phyloP scores from a whole-genome alignment of 2,329 filamentous ascomycete genomes.

The Beauveria caledonica region DNA sequence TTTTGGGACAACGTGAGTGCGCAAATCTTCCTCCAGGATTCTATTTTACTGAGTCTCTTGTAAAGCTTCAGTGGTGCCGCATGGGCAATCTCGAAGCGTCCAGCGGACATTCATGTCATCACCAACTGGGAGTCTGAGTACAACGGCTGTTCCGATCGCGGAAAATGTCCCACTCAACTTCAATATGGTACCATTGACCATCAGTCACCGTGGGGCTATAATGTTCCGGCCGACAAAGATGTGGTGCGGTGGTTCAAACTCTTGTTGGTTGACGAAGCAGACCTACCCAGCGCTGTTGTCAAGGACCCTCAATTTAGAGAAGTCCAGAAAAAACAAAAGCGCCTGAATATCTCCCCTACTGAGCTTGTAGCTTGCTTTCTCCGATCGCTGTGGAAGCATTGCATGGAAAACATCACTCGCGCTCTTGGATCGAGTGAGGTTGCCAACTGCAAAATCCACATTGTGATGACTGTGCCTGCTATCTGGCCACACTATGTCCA shows the following conservation, averaged over 20 bases:
- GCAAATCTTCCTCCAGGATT: too few species aligned
- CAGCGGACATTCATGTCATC: conserved; percentile 22
- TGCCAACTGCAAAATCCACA: conserved; percentile 20
- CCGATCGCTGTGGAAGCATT: conserved; percentile 25
- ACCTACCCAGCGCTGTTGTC: conserved; percentile 20
- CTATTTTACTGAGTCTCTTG: neutral
- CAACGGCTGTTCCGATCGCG: conserved; percentile 18
- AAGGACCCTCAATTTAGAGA: conserved; percentile 16
- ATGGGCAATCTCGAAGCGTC: conserved; percentile 25
- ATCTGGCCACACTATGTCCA: conserved; percentile 36
- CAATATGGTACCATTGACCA: conserved; percentile 5
- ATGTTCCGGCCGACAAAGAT: conserved; percentile 16
- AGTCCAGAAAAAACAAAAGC: neutral
- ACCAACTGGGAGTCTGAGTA: conserved; percentile 22
- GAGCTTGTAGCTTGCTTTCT: conserved; percentile 27
- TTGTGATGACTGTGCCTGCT: conserved; percentile 36
- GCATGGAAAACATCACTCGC: conserved; percentile 18
- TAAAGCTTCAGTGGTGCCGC: conserved; percentile 32
- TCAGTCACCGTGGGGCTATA: conserved; percentile 24
- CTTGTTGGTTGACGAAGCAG: conserved; percentile 24
- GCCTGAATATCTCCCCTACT: conserved; percentile 15
- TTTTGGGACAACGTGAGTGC: conserved; percentile 37
- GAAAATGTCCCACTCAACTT: conserved; percentile 26
- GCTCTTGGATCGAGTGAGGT: conserved; percentile 18
- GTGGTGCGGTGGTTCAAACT: conserved; percentile 35